Evolutionary conservation across 768 basidiomycete genomes (phyloP).

Genomic region (Mycena alexandri): DNA sequence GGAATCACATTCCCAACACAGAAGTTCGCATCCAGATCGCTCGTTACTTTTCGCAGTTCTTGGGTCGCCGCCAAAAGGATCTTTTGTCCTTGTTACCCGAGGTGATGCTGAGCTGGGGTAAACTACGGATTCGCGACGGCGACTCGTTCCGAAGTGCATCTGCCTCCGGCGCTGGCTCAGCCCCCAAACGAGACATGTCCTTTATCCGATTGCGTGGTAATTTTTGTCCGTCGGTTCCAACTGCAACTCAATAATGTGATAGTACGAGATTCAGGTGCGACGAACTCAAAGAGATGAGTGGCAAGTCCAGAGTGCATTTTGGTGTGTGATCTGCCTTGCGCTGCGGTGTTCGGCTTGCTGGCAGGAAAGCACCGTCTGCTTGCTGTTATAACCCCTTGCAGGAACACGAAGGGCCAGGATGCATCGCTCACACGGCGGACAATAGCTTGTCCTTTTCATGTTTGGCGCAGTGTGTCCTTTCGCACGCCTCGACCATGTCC

Average conservation of each 20-base stretch:
- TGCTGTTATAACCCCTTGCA: constrained; percentile 33
- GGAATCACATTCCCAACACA: constrained; percentile 12
- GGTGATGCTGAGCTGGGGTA: constrained; percentile 41
- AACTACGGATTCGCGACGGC: constrained; percentile 37
- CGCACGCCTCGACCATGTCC: too few relatives aligned
- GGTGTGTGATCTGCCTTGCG: constrained; percentile 25
- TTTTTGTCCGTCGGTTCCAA: background rate
- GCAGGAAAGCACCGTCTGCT: constrained; percentile 7
- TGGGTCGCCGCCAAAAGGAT: background rate
- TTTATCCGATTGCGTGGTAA: constrained; percentile 7
- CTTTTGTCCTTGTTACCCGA: constrained; percentile 28
- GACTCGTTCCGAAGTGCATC: constrained; percentile 38
- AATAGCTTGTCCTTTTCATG: too few relatives aligned
- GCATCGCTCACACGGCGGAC: too few relatives aligned
- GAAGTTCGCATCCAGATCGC: constrained; percentile 23
- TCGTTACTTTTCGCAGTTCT: constrained; percentile 29
- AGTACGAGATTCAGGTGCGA: too few relatives aligned
- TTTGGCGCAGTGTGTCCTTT: too few relatives aligned
- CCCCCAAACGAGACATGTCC: background rate
- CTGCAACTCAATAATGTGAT: too few relatives aligned
- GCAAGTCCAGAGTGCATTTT: constrained; percentile 21
- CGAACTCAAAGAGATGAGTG: background rate
- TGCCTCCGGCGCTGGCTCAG: background rate
- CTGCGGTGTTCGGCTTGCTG: background rate
- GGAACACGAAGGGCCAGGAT: too few relatives aligned